A percentile compares a stretch with the other conserved stretches of the same genome.
Conservation (phyloP, 2,329 filamentous ascomycete species). For the Sporothrix globosa region DNA sequence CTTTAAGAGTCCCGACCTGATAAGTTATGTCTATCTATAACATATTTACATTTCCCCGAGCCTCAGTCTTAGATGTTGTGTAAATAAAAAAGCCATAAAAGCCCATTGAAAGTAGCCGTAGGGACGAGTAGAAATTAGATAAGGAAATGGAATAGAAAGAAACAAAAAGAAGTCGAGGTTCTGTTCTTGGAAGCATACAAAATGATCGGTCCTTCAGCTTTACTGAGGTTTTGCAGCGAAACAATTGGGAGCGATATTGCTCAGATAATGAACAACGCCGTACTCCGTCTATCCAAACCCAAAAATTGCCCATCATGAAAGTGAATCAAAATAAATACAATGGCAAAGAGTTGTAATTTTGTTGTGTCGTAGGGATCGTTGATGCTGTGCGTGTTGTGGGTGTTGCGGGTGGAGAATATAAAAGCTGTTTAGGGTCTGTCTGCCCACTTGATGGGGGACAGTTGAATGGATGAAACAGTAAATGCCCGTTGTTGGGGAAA, state of each 20-base stretch:
- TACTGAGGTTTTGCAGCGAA: background rate
- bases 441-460: background rate
- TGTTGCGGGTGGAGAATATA: background rate
- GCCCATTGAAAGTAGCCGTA: background rate
- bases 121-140: background rate
- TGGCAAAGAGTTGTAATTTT: background rate
- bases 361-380: background rate
- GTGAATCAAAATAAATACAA: conserved; percentile 9
- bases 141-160: background rate
- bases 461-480: no score
- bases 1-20: conserved; percentile 14
- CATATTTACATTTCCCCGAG: background rate
- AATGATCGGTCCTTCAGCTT: background rate
- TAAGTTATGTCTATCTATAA: background rate
- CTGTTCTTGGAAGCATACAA: background rate
- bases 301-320: conserved; percentile 30
- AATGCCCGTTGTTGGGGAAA: no score
- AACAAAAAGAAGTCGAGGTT: conserved; percentile 3
- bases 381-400: background rate
- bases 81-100: background rate
- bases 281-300: conserved; percentile 32
- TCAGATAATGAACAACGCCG: conserved; percentile 28
- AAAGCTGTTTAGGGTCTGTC: background rate
- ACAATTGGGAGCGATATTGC: background rate
- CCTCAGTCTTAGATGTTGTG: conserved; percentile 13